Evolutionary conservation across 2,329 filamentous ascomycete species (phyloP).

Genomic region (Alternaria sp.): DNA sequence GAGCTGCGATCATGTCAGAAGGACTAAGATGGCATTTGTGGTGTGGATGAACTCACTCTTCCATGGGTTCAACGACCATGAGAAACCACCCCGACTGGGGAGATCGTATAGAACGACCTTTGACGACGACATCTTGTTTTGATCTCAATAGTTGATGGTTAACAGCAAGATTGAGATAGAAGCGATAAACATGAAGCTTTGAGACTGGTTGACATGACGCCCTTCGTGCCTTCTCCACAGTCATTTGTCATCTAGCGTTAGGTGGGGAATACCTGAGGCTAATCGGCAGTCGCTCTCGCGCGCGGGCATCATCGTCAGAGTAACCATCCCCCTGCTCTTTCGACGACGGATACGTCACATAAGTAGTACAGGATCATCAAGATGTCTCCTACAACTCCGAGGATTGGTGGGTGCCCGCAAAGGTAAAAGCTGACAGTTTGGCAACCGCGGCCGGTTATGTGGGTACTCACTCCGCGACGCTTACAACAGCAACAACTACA

Average conservation of each 20-base stretch:
- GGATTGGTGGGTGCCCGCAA: not conserved
- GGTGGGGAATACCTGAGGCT: not conserved
- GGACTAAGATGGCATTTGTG: not conserved
- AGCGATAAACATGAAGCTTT: not conserved
- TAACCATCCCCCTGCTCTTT: not conserved
- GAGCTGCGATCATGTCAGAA: slow-evolving; percentile 54
- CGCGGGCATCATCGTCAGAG: not conserved
- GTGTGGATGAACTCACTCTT: slow-evolving; percentile 60
- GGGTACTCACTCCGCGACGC: not conserved
- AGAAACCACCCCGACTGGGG: slow-evolving; percentile 58
- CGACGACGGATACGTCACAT: not conserved
- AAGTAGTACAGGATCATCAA: not conserved
- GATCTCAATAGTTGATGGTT: not conserved
- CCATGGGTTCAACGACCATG: slow-evolving; percentile 75
- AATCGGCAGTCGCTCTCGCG: not conserved
- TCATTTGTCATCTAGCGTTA: slow-evolving; percentile 9
- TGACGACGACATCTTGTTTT: slow-evolving; percentile 28
- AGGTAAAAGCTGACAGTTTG: not conserved
- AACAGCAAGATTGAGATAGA: not conserved
- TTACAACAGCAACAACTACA: not conserved
- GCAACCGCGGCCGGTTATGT: not conserved
- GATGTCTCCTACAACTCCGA: not conserved
- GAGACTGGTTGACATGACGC: not conserved
- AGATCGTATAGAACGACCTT: slow-evolving; percentile 68
- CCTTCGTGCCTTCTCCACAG: not conserved